These are phyloP conservation scores for Candida nonsorbophila DNA, from an alignment of 805 yeast genomes.

Conservation along the genomic window DNA sequence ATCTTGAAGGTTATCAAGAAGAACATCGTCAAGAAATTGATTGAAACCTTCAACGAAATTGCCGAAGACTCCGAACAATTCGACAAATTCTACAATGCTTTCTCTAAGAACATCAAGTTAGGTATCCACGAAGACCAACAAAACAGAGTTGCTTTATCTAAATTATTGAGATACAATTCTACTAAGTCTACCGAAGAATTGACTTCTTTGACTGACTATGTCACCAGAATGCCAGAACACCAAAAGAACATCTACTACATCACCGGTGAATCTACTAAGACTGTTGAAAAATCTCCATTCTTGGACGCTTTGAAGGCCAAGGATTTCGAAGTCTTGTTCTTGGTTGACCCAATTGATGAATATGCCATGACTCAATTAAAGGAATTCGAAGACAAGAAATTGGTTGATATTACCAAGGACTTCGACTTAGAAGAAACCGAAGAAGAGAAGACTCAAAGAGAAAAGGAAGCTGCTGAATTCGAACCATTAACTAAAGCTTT, in stretches of 20 bases:
- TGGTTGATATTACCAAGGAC: conserved; percentile 98
- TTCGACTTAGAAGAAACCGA: conserved; percentile 97
- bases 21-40: conserved; percentile 97
- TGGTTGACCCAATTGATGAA: conserved; percentile 99
- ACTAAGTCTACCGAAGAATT: conserved; percentile 92
- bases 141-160: conserved; percentile 94
- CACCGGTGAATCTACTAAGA: conserved; percentile 97
- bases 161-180: conserved; percentile 94
- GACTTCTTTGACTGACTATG: conserved; percentile 94
- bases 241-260: conserved; percentile 99
- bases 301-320: conserved; percentile 97
- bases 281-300: conserved; percentile 99
- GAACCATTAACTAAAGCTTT: conserved; percentile 93
- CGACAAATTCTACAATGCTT: conserved; percentile 96
- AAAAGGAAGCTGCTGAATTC: conserved; percentile 84
- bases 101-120: conserved; percentile 95
- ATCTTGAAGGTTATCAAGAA: conserved; percentile 98
- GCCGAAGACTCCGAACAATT: conserved; percentile 99
- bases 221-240: conserved; percentile 99
- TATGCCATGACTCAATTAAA: conserved; percentile 98
- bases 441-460: conserved; percentile 94
- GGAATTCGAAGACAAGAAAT: conserved; percentile 98
- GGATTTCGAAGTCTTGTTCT: conserved; percentile 95
- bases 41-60: conserved; percentile 98
- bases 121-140: conserved; percentile 99